Base-by-base conservation (phyloP, 306 rosid genomes). In the Pterocarpus santalinus region DNA sequence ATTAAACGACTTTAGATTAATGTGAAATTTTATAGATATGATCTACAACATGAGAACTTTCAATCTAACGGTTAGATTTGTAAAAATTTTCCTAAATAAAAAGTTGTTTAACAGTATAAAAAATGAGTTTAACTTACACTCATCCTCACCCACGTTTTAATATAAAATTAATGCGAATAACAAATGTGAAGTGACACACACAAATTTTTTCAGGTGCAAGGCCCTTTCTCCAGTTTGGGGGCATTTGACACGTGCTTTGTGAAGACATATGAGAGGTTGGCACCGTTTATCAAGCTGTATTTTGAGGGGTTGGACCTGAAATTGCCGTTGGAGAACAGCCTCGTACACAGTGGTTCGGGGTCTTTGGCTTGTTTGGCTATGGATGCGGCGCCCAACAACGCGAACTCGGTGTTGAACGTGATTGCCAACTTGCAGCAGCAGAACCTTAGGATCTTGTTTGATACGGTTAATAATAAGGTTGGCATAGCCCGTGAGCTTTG, bases 161-260 rank as follows among this genome's bases (percentile, higher is more conserved):
- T 22, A 22, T 22, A 43, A 47, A 47, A 47, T 47, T 10, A 10
- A 47, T 2, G 53, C 8, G 53, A 10, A 51, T 5, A 51, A 51
- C 17, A 13, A 51, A 13, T n/a, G n/a, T 14, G 16, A 51, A 51
- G 16, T 51, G 5, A 14, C 17, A 13, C 17, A 51, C 3, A 14
- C 16, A 10, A 13, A 0, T 51, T 14, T 13, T 3, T 12, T 16
- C 92, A 91, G 46, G 91, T 89, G 83, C 65, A 58, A 0, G 92
- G 90, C 1, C 39, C 89, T 11, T 87, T 88, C 65, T 82, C 86
- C 6, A 80, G 85, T 12, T 67, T 90, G 38, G 97, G 96, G 0
- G 90, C 86, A 4, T 93, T 93, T 49, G 97, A 93, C 83, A 93
- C 97, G 33, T 93, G 94, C 65, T 91, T 90, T n/a, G 49, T 82